Evolutionary conservation across 2,329 filamentous ascomycete species (phyloP), one percentile per base, ranked within the genome.

Genomic region (Ilyonectria destructans): DNA sequence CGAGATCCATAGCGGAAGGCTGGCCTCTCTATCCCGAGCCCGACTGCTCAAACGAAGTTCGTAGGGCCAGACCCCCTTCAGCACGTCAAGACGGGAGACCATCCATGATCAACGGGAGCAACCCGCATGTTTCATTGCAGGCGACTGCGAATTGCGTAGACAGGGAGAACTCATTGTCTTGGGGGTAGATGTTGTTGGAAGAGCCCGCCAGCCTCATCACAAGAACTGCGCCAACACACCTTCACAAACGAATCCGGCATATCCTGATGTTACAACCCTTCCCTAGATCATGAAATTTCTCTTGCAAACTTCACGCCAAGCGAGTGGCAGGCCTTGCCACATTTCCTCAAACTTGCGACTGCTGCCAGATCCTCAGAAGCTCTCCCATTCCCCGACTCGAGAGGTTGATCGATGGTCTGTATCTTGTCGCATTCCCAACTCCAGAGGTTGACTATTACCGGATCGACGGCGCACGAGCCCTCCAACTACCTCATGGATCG

Each of bases 381-480:
- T 52, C 43, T 37, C 43, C 63, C 61, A 43, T 55, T 63, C 19
- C n/a, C 37, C 37, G 23, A 46, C 55, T 63, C 29, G n/a, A 54
- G 59, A n/a, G 35, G 40, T 46, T 46, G 10, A 33, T 51, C 46
- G 56, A 29, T 62, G 54, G 64, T 26, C 52, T 55, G 62, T 49
- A 21, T 54, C 69, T 72, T 74, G 62, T 58, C 66, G 69, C 73
- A 75, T 75, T 73, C 73, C 71, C 61, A 57, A 57, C 26, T 37
- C 48, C 54, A 29, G 63, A 59, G 58, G 51, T 40, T 57, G 33
- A 45, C 45, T 29, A 51, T 43, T 51, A 52, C 55, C 35, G 65
- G 64, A 62, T 52, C 62, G 45, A 56, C 33, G 23, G 51, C 46
- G 61, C 58, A 71, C 69, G 51, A 67, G 65, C 72, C 71, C 45